Base-by-base conservation (phyloP, 2,329 filamentous ascomycete genomes). In the Aspergillus tamarii region DNA sequence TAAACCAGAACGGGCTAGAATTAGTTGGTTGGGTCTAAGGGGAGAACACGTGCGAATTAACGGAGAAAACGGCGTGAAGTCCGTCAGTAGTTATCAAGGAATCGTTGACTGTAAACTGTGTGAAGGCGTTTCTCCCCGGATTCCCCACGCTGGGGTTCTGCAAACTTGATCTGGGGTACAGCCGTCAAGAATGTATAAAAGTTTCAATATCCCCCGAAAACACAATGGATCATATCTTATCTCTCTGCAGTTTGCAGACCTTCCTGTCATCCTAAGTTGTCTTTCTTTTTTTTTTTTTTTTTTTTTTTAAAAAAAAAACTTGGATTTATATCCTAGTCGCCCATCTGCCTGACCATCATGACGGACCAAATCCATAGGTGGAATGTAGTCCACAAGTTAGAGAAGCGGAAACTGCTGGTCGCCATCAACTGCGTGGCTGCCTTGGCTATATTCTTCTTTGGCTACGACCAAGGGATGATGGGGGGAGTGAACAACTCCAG, bases 401-500 rank as follows among this genome's bases (percentile, higher is more conserved):
- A 88, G 77, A 88, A 88, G 78, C 75, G 80, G n/a, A 74, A 77
- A 46, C 81, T 89, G 63, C 83, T 89, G 60, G 81, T 88, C 62
- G 84, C 84, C 43, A 85, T 91, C 75, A 90, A 90, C 73, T 84
- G 82, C 56, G 79, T 90, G 16, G 88, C 88, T 1, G 88, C 82
- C 1, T 74, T 91, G 16, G 89, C 87, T 16, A 91, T 90, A 66
- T 88, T 90, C 75, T 90, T 91, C 81, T 90, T 90, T 68, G 88
- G 81, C 57, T 82, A 89, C 84, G 87, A 82, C 57, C 80, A 82
- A 64, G 80, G 81, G 36, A 81, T 84, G 78, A 84, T 84, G 82
- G 85, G 85, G n/a, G 89, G 89, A 62, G 88, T 91, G 14, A 91
- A 91, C 76, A 88, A 86, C 54, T 83, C 87, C 46, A 84, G 84